These are phyloP conservation scores for Grigorovia transvaalensis DNA, from an alignment of 805 yeast genomes.

Conservation along the genomic window DNA sequence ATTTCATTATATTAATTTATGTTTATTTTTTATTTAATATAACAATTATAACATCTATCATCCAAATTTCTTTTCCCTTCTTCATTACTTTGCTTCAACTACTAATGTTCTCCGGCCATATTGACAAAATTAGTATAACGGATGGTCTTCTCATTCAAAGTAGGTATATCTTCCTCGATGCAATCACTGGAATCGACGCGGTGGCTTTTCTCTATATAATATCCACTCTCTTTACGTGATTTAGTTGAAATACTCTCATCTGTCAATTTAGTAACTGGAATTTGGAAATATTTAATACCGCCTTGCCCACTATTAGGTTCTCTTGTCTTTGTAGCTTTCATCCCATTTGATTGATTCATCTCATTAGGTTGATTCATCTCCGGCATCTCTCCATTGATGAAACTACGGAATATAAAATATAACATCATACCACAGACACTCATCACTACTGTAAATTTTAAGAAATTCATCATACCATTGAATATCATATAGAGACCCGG, in stretches of 20 bases:
- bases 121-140: slow-evolving; percentile 15
- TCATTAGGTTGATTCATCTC: background rate
- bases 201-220: background rate
- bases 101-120: slow-evolving; percentile 7
- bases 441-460: slow-evolving; percentile 1
- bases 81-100: background rate
- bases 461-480: slow-evolving; percentile 20
- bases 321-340: background rate
- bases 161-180: background rate
- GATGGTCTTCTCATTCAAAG: slow-evolving; percentile 2
- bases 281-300: slow-evolving; percentile 16
- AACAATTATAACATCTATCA: background rate
- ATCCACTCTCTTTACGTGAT: background rate
- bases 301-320: slow-evolving; percentile 4
- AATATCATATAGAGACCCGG: slow-evolving; percentile 3
- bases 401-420: background rate
- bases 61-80: background rate
- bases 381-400: background rate
- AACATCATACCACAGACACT: background rate
- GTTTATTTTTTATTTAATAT: slow-evolving; percentile 4
- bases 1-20: slow-evolving; percentile 2
- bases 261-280: slow-evolving; percentile 18
- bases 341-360: background rate
- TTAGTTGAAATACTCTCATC: background rate
- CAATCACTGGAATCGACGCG: background rate